A percentile compares a stretch with the other conserved stretches of the same genome.
Conservation (phyloP, 306 rosid species). For the Cucumis hystrix region DNA sequence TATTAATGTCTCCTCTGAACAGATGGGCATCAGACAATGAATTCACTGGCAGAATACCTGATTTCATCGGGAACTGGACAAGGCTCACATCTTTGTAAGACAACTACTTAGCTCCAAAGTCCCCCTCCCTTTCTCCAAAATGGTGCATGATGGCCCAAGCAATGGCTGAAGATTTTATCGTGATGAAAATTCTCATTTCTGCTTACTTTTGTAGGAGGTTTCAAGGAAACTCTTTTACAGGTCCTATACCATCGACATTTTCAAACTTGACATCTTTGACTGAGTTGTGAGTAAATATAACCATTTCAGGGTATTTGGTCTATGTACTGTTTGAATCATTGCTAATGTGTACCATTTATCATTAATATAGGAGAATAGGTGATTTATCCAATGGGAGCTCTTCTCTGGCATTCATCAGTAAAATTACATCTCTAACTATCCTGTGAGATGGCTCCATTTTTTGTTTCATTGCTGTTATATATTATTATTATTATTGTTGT, state of each 20-base stretch:
- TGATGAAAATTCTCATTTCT: background rate
- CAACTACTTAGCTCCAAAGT: background rate
- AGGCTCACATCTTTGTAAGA: conserved; percentile 55
- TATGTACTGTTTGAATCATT: background rate
- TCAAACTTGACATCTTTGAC: conserved; percentile 51
- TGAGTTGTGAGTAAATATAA: conserved; percentile 45
- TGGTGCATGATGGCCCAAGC: background rate
- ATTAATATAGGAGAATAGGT: conserved; percentile 41
- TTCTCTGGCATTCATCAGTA: conserved; percentile 45
- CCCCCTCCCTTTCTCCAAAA: background rate
- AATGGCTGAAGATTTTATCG: background rate
- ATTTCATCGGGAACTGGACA: conserved; percentile 62
- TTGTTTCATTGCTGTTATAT: background rate
- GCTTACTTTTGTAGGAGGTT: conserved; percentile 37
- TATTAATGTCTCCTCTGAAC: conserved; percentile 8
- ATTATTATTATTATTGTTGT: too few species aligned
- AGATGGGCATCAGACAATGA: conserved; percentile 62
- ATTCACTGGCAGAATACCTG: conserved; percentile 55
- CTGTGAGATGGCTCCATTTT: conserved; percentile 31
- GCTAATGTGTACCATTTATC: conserved; percentile 16
- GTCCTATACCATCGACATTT: conserved; percentile 53
- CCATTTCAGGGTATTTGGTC: background rate
- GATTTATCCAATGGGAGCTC: conserved; percentile 58
- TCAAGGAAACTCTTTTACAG: conserved; percentile 71
- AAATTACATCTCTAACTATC: conserved; percentile 44